phyloP scores from a whole-genome alignment of 495 filamentous ascomycete genomes.

The Talaromyces nanjingensis region DNA sequence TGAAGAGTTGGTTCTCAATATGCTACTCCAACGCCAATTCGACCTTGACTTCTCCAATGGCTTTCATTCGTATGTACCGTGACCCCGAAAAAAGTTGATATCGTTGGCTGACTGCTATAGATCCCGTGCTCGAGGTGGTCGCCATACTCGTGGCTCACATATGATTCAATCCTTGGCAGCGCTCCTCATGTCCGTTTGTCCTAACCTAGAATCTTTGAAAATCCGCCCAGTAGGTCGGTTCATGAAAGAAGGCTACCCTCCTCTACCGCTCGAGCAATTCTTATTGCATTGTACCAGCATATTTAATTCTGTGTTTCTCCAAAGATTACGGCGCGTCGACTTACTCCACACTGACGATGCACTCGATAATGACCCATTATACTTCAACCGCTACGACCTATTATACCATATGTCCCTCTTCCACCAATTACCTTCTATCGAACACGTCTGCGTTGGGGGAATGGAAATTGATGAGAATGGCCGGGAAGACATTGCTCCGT shows the following conservation, averaged over 20 bases:
- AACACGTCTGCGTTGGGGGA: conserved; percentile 15
- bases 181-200: conserved; percentile 21
- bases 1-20: conserved; percentile 16
- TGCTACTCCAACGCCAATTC: conserved; percentile 16
- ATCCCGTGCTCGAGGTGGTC: background rate
- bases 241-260: conserved; percentile 5
- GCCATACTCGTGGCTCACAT: conserved; percentile 7
- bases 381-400: conserved; percentile 9
- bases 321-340: conserved; percentile 6
- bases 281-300: background rate
- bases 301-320: background rate
- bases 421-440: conserved; percentile 19
- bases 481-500: background rate
- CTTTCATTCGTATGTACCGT: conserved; percentile 6
- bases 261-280: conserved; percentile 7
- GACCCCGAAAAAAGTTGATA: background rate
- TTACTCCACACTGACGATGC: conserved; percentile 9
- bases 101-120: background rate
- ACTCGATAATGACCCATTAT: conserved; percentile 3
- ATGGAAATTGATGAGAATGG: conserved; percentile 10
- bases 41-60: conserved; percentile 9
- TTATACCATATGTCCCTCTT: conserved; percentile 11
- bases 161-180: conserved; percentile 20
- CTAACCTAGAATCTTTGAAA: conserved; percentile 17
- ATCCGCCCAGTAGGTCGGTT: conserved; percentile 9